Evolutionary conservation across 768 basidiomycete species (phyloP), one percentile per base, ranked within the genome.

Genomic region (Saitozyma sp.): DNA sequence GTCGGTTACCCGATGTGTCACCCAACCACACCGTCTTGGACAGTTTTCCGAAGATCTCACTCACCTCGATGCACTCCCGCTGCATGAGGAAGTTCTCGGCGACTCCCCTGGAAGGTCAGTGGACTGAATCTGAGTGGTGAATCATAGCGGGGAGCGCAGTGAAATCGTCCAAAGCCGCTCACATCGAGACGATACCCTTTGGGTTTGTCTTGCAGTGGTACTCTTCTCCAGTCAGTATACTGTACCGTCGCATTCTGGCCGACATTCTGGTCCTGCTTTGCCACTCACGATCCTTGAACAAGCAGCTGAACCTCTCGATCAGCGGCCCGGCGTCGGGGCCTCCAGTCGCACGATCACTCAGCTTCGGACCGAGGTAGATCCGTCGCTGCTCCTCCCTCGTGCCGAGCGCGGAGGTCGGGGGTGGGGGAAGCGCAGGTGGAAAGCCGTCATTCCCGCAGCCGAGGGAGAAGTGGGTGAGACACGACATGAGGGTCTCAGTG

Each of bases 1-100:
- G 29, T 5, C 29, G 29, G 29, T 5, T 29, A 29, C n/a, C n/a
- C n/a, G n/a, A n/a, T n/a, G n/a, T n/a, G 29, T 5, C 29, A 29
- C 29, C 29, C 29, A 29, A 5, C 29, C 29, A 29, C 29, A 29
- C 29, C 29, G 29, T 29, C 29, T 29, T 29, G 2, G 5, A 29
- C 2, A 29, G 29, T 29, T 2, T 29, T 29, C 29, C 29, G 29
- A 29, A 29, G 29, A 29, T 46, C 45, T 46, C 11, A 65, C 65
- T 52, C n/a, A 73, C 67, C 59, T 70, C 66, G 38, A 68, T 51
- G 61, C 71, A 73, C 58, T 73, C 71, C 20, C 70, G 65, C 58
- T 73, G 63, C 67, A 74, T 75, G 52, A 78, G 56, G 59, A 73
- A 72, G 52, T 78, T 76, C 62, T 76, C 77, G 7, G 77, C 74